Conservation (phyloP, 352 stramenopile species). For the Pythium scleroteichum region DNA sequence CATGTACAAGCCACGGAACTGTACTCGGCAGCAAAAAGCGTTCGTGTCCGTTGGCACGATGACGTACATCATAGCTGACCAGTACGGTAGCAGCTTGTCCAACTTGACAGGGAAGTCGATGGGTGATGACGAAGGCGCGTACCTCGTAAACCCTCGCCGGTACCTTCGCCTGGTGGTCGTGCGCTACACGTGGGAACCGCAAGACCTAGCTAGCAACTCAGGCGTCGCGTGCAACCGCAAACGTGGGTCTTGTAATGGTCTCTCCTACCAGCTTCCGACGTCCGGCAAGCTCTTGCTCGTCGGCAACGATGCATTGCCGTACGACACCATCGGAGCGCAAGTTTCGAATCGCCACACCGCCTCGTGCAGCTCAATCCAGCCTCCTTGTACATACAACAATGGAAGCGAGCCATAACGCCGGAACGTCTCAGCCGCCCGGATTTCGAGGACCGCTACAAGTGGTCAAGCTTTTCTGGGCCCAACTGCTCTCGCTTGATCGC, state of each 20-base stretch:
- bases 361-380: slow-evolving; percentile 17
- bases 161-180: slow-evolving; percentile 42
- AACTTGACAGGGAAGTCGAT: slow-evolving; percentile 7
- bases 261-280: slow-evolving; percentile 39
- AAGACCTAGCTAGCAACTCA: slow-evolving; percentile 34
- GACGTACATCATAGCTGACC: slow-evolving; percentile 44
- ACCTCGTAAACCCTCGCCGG: slow-evolving; percentile 35
- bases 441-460: neutral
- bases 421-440: slow-evolving; percentile 2
- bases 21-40: slow-evolving; percentile 24
- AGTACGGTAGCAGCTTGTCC: slow-evolving; percentile 25
- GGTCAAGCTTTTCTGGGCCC: neutral
- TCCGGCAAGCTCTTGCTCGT: slow-evolving; percentile 8
- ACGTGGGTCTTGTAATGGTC: slow-evolving; percentile 30
- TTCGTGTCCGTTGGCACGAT: slow-evolving; percentile 40
- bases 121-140: slow-evolving; percentile 22
- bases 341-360: slow-evolving; percentile 5
- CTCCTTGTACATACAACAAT: neutral
- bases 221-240: slow-evolving; percentile 33
- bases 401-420: neutral
- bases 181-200: slow-evolving; percentile 32
- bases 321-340: neutral
- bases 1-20: slow-evolving; percentile 36
- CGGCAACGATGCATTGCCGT: slow-evolving; percentile 4
- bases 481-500: slow-evolving; percentile 10